Conservation (phyloP, 2,329 filamentous ascomycete species). For the Colletotrichum musicola region DNA sequence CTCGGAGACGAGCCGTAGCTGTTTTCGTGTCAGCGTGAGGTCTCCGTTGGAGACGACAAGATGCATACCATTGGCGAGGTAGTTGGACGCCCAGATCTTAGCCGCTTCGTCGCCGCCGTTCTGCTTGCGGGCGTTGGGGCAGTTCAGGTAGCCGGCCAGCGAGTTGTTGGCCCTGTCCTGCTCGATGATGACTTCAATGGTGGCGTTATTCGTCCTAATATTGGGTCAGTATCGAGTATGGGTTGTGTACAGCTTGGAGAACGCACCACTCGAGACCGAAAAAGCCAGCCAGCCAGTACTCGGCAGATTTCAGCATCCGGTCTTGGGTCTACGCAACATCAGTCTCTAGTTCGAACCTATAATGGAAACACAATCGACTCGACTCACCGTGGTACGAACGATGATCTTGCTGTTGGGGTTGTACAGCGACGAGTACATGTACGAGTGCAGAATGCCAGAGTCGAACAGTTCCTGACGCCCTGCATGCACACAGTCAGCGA, state of each 20-base stretch:
- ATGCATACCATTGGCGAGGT: conserved; percentile 69
- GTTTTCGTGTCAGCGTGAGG: conserved; percentile 12
- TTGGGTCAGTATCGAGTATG: neutral
- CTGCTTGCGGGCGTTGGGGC: conserved; percentile 70
- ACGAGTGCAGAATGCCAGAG: conserved; percentile 77
- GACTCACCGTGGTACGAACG: conserved; percentile 72
- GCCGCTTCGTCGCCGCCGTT: conserved; percentile 66
- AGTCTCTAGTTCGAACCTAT: conserved; percentile 18
- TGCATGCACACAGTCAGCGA: conserved; percentile 10
- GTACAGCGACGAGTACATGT: conserved; percentile 79
- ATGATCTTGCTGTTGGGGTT: conserved; percentile 80
- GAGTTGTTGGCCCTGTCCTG: conserved; percentile 75
- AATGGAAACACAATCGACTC: too few species aligned
- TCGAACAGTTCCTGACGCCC: conserved; percentile 79
- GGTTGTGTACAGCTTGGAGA: neutral
- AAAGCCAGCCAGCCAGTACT: conserved; percentile 84
- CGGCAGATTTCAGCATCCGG: conserved; percentile 81
- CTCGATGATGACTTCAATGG: conserved; percentile 80
- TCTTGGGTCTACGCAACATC: conserved; percentile 69
- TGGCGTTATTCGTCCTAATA: conserved; percentile 73
- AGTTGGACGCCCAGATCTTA: conserved; percentile 71
- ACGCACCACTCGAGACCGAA: conserved; percentile 77
- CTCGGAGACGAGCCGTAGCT: conserved; percentile 71
- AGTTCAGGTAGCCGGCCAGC: conserved; percentile 75
- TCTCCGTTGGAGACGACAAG: neutral